A percentile compares a stretch with the other conserved stretches of the same genome.
Evolutionary conservation across 2,329 filamentous ascomycete genomes (phyloP).

Genomic region (Aspergillus sp.): DNA sequence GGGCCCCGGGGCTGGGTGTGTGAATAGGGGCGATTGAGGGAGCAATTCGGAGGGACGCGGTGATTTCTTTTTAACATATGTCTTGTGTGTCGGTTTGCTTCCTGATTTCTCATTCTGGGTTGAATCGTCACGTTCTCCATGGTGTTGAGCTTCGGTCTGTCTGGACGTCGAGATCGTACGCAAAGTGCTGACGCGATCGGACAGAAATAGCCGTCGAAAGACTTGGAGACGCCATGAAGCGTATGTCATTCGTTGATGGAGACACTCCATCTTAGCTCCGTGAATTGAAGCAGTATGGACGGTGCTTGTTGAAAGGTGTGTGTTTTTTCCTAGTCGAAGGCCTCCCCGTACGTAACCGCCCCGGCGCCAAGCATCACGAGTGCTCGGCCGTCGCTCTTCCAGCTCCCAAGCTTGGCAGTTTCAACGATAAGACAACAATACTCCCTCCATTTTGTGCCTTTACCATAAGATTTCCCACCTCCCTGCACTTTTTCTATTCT

Average conservation of each 20-base stretch:
- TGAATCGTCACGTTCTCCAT: too few relatives aligned
- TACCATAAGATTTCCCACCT: slow-evolving; percentile 1
- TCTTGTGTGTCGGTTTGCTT: background rate
- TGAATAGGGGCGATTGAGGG: slow-evolving; percentile 32
- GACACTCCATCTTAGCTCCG: slow-evolving; percentile 20
- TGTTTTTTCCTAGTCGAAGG: background rate
- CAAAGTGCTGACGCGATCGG: background rate
- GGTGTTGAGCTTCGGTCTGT: too few relatives aligned
- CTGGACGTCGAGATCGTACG: too few relatives aligned
- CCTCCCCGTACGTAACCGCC: background rate
- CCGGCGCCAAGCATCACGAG: slow-evolving; percentile 1
- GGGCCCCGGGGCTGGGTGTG: slow-evolving; percentile 12
- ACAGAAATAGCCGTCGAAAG: slow-evolving; percentile 18
- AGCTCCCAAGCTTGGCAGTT: too few relatives aligned
- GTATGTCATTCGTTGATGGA: slow-evolving; percentile 20
- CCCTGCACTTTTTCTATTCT: background rate
- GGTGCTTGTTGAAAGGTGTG: background rate
- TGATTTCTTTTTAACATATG: background rate
- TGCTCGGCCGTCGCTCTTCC: too few relatives aligned
- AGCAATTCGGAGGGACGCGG: slow-evolving; percentile 26
- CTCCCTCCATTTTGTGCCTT: background rate
- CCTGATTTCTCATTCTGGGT: too few relatives aligned
- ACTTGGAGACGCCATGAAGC: slow-evolving; percentile 27
- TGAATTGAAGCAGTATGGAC: background rate
- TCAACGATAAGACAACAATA: too few relatives aligned